Evolutionary conservation across 23 red algal species (phyloP), one percentile per base, ranked within the genome.

Genomic region (Agarophyton chilense): DNA sequence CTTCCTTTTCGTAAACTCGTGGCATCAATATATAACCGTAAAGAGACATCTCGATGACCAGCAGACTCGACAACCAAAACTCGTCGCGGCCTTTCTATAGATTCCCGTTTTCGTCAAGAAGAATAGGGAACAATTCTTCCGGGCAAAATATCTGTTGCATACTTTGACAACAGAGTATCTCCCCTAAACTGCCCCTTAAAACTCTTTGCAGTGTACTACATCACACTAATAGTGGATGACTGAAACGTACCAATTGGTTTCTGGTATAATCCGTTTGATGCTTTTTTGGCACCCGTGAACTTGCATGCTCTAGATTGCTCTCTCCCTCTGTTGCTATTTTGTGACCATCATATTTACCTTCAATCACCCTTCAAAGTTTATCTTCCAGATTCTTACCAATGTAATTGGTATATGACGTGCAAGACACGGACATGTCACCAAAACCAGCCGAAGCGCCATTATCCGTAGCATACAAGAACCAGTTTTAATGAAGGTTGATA

Each of bases 101-200:
- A n/a, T 86, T 68, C 6, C 63, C 80, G 31, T 56, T 76, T 14
- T 12, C 86, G 32, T 87, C 73, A 8, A 94, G 52, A 53, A 53
- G 81, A 17, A 94, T 58, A 10, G 81, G 91, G 62, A 94, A 94
- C 28, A n/a, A 94, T 19, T 40, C 79, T 84, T 17, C 91, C 91
- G 4, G 70, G 58, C 31, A 57, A 84, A 19, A 58, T 81, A 33
- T 86, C 50, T 26, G 88, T 91, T 21, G 91, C 41, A 47, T 86
- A 94, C 81, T 94, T 94, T 31, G 91, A 78, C 42, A 56, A 79
- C n/a, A 94, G 40, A 28, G 87, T 51, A 86, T 94, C 74, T 33
- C 81, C 91, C 49, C 87, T 94, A 21, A 94, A 81, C 73, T 94
- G 80, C 5, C 70, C 80, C 14, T 54, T 81, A 43, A 94, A 86